These are phyloP conservation scores for Entophlyctis luteolus DNA, from an alignment of 192 early-diverging fungal species.

Conservation along the genomic window DNA sequence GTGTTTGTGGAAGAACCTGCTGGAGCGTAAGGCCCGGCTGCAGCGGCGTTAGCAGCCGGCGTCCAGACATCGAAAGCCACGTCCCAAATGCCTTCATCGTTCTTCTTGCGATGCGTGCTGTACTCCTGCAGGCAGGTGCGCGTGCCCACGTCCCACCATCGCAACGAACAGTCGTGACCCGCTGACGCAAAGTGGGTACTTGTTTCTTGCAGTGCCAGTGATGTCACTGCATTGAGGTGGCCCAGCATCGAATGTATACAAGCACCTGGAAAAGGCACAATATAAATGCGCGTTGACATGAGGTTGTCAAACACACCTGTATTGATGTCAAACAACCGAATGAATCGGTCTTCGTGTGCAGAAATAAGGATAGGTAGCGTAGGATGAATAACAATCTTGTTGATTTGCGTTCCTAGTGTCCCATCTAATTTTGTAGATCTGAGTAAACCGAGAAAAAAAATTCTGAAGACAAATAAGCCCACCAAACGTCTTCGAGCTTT, in stretches of 20 bases:
- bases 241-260: conserved; percentile 61
- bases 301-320: conserved; percentile 45
- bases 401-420: conserved; percentile 68
- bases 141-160: conserved; percentile 71
- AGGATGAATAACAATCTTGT: conserved; percentile 68
- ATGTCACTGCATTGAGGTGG: conserved; percentile 64
- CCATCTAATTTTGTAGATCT: conserved; percentile 47
- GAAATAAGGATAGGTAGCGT: conserved; percentile 68
- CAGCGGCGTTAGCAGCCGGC: too few relatives aligned
- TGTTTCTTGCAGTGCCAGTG: conserved; percentile 58
- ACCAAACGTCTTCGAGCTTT: conserved; percentile 64
- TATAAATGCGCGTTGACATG: background rate
- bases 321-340: conserved; percentile 72
- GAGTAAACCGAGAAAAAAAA: background rate
- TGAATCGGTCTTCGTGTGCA: conserved; percentile 70
- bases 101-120: conserved; percentile 62
- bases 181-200: conserved; percentile 55
- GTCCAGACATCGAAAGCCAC: too few relatives aligned
- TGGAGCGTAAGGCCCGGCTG: background rate
- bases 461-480: conserved; percentile 22
- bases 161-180: conserved; percentile 73
- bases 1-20: too few relatives aligned
- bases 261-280: conserved; percentile 38
- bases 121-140: conserved; percentile 69
- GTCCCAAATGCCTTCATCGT: conserved; percentile 69